Conservation (phyloP, 805 yeast species). For the Kuraishia molischiana region DNA sequence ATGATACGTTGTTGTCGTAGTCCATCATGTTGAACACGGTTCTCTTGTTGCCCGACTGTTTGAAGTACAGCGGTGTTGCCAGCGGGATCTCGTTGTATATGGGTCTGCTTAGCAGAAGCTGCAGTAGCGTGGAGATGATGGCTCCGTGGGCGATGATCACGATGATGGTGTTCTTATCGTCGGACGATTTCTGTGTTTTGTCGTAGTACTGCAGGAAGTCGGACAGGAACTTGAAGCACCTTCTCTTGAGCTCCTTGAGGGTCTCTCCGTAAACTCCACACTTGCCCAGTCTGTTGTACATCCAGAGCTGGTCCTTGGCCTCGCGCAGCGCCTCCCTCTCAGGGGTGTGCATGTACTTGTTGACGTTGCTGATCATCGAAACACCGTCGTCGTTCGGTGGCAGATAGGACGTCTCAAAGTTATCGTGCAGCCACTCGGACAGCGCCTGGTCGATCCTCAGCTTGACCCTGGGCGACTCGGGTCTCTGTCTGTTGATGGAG, state of each 20-base stretch:
- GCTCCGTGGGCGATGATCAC: slow-evolving; percentile 33
- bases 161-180: slow-evolving; percentile 21
- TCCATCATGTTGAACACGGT: slow-evolving; percentile 20
- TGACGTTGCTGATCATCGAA: slow-evolving; percentile 26
- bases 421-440: slow-evolving; percentile 33
- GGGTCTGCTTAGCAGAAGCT: slow-evolving; percentile 25
- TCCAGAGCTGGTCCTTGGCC: slow-evolving; percentile 20
- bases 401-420: slow-evolving; percentile 24
- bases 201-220: slow-evolving; percentile 22
- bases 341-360: slow-evolving; percentile 22
- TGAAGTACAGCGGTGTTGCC: slow-evolving; percentile 22
- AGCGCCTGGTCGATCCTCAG: slow-evolving; percentile 30
- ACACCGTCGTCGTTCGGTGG: slow-evolving; percentile 38
- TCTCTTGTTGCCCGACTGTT: slow-evolving; percentile 14
- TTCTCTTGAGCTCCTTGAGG: slow-evolving; percentile 21
- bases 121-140: slow-evolving; percentile 27
- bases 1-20: slow-evolving; percentile 20
- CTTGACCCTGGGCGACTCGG: slow-evolving; percentile 9
- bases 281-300: slow-evolving; percentile 25
- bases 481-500: slow-evolving; percentile 7
- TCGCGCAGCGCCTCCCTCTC: slow-evolving; percentile 10
- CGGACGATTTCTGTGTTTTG: slow-evolving; percentile 11
- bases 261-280: slow-evolving; percentile 35
- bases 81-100: slow-evolving; percentile 30
- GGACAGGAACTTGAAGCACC: slow-evolving; percentile 24